Conservation (phyloP, 306 rosid species). For the Prunus dulcis region DNA sequence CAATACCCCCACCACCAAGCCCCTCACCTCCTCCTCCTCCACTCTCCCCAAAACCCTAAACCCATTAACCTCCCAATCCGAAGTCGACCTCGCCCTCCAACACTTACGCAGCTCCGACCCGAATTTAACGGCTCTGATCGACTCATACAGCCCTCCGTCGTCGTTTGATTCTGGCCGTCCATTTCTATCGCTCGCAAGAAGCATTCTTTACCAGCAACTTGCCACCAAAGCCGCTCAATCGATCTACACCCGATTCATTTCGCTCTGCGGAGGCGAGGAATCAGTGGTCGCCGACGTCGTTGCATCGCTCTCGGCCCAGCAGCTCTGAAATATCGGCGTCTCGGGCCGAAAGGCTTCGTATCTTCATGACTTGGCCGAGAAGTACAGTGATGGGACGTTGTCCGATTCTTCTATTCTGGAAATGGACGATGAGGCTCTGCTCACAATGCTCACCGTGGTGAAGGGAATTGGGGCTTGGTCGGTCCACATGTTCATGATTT, state of each 20-base stretch:
- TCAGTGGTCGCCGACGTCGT: constrained; percentile 42
- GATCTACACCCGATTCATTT: constrained; percentile 55
- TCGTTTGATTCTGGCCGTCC: constrained; percentile 32
- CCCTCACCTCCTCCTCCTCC: constrained; percentile 2
- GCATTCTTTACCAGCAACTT: constrained; percentile 75
- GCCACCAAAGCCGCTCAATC: constrained; percentile 58
- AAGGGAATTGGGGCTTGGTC: constrained; percentile 89
- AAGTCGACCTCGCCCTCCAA: constrained; percentile 48
- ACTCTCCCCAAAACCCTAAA: constrained; percentile 14
- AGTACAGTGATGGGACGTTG: constrained; percentile 43
- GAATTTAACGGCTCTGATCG: constrained; percentile 37
- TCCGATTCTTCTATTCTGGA: constrained; percentile 53
- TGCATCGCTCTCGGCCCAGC: constrained; percentile 34
- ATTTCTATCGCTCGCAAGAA: constrained; percentile 51
- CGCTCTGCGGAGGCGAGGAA: constrained; percentile 59
- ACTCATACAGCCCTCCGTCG: constrained; percentile 38
- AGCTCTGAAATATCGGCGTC: constrained; percentile 57
- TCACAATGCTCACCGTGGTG: constrained; percentile 43
- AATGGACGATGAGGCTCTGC: constrained; percentile 66
- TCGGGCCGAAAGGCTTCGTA: constrained; percentile 70
- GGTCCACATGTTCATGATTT: constrained; percentile 87
- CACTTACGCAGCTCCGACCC: constrained; percentile 61
- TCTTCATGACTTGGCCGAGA: constrained; percentile 59
- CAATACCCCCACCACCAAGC: constrained; percentile 9
- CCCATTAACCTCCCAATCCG: constrained; percentile 35